Evolutionary conservation across 1,139 yeast genomes (phyloP), one percentile per base, ranked within the genome.

Genomic region (Lodderomyces beijingensis): DNA sequence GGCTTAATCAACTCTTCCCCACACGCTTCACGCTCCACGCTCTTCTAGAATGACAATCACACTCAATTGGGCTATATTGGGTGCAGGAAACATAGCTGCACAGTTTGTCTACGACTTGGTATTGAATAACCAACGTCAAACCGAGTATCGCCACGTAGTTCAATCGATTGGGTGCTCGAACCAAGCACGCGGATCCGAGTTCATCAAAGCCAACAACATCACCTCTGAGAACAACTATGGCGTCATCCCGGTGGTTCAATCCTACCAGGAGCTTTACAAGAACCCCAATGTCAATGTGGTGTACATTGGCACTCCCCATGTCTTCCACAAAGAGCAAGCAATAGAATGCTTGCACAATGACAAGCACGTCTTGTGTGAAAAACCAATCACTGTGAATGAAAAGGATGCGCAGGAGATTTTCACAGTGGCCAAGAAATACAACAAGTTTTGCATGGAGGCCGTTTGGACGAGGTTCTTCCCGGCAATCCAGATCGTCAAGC

Each of bases 381-480:
- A 78, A 51, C 80, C 84, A 2, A 62, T 76, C 43, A 70, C 81
- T 2, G 64, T 78, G 31, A 78, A 74, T 41, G 56, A 56, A 3
- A 51, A 52, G 22, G 79, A 77, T 34, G 62, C 77, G 7, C 47
- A 57, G 19, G 67, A 63, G 27, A 48, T 77, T 12, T 53, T 68
- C 30, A 60, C 51, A 3, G 59, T 67, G 32, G 84, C 83, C 9
- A 56, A 57, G 41, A 45, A 54, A 32, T 64, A 70, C 46, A 55
- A 60, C 2, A 57, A 68, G 33, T 77, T 71, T 44, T 57, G 77
- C 35, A 72, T 78, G 81, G 85, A 78, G 49, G 84, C 75, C 3
- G 70, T 77, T 35, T 78, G 85, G 85, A 73, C 82, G 2, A 59
- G 83, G 31, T 77, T 72, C 47, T 72, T 77, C 59, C 84, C 84